Evolutionary conservation across 495 filamentous ascomycete species (phyloP).

Genomic region (Choiromyces venosus): DNA sequence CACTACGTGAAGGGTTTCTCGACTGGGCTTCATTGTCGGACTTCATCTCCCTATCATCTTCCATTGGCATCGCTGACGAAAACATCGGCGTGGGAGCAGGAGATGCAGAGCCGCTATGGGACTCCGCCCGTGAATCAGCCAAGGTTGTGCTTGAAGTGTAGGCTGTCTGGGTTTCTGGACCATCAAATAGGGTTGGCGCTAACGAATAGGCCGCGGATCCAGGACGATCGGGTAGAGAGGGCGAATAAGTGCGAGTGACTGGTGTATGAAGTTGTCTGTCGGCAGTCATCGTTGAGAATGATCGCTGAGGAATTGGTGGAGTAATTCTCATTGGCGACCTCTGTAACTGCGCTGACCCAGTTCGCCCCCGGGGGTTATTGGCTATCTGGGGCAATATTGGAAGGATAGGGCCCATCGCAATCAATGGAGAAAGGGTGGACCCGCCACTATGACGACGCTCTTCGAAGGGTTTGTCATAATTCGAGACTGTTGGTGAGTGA

Average conservation of each 20-base stretch:
- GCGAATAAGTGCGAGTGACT: constrained; percentile 15
- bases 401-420: constrained; percentile 48
- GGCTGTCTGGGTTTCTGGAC: constrained; percentile 34
- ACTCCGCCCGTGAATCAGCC: constrained; percentile 24
- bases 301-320: constrained; percentile 32
- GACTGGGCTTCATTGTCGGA: constrained; percentile 35
- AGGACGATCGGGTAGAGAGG: constrained; percentile 11
- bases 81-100: constrained; percentile 51
- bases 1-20: constrained; percentile 32
- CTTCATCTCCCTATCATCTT: constrained; percentile 49
- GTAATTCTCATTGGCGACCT: constrained; percentile 24
- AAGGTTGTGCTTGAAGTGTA: constrained; percentile 30
- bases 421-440: constrained; percentile 52
- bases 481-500: constrained; percentile 33
- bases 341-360: constrained; percentile 29
- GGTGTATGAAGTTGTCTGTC: constrained; percentile 25
- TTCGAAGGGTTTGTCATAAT: constrained; percentile 27
- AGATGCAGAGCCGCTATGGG: constrained; percentile 21
- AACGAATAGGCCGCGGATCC: constrained; percentile 29
- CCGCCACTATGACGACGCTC: constrained; percentile 54
- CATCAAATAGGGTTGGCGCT: constrained; percentile 28
- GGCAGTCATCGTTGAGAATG: constrained; percentile 22
- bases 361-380: constrained; percentile 26
- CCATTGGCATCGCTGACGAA: constrained; percentile 78
- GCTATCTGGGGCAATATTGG: constrained; percentile 45